A percentile compares a stretch with the other conserved stretches of the same genome.
phyloP scores from a whole-genome alignment of 192 early-diverging fungal species.

The Phlyctochytrium planicorne region DNA sequence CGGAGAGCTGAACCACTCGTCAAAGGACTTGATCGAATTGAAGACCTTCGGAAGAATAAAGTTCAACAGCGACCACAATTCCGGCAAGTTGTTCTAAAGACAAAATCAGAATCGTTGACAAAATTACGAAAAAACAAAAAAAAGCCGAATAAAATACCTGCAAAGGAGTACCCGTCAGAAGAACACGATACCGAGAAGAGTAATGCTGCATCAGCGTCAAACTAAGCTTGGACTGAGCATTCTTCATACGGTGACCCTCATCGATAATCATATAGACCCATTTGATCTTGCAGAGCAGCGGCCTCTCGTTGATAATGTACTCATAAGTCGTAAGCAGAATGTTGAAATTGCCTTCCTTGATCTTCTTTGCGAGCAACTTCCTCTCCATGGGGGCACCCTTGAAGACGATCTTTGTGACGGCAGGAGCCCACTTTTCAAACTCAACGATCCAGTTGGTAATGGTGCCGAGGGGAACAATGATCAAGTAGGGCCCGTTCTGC shows the following conservation, averaged over 20 bases:
- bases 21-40: constrained; percentile 94
- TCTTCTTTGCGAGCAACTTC: constrained; percentile 65
- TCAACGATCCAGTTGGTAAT: constrained; percentile 96
- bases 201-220: constrained; percentile 87
- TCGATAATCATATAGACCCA: constrained; percentile 99
- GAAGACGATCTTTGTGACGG: constrained; percentile 85
- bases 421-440: constrained; percentile 98
- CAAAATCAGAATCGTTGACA: too few relatives aligned
- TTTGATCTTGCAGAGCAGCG: constrained; percentile 83
- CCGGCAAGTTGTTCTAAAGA: constrained; percentile 90
- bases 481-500: constrained; percentile 92
- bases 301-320: constrained; percentile 91
- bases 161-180: constrained; percentile 97
- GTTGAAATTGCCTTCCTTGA: constrained; percentile 82
- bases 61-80: constrained; percentile 95
- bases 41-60: constrained; percentile 96
- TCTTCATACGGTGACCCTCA: constrained; percentile 99
- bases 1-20: constrained; percentile 99
- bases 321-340: constrained; percentile 97
- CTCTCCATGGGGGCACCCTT: constrained; percentile 83
- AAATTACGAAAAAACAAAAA: too few relatives aligned
- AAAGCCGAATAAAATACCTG: constrained; percentile 62
- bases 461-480: constrained; percentile 95
- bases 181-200: constrained; percentile 83
- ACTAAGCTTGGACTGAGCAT: constrained; percentile 83